Conservation (phyloP, 176 grass and related monocot species). For the Cenchrus purpureus region DNA sequence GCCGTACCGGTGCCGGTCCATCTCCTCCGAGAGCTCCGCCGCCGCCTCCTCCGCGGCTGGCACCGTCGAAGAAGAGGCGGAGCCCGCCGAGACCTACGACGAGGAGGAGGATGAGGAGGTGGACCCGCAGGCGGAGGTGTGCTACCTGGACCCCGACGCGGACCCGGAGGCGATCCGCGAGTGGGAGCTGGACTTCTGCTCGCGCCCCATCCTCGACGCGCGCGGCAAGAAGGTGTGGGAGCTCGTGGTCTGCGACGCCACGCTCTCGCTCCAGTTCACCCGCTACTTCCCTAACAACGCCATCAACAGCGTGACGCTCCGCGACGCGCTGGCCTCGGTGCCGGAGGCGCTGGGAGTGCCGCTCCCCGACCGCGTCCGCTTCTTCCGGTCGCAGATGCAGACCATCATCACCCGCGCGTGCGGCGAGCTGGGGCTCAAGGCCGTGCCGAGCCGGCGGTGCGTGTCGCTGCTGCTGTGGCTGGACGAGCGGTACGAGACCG, state of each 20-base stretch:
- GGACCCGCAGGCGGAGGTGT: constrained; percentile 78
- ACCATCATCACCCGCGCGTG: constrained; percentile 91
- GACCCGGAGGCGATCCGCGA: constrained; percentile 75
- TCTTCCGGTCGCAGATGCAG: constrained; percentile 97
- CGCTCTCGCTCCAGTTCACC: constrained; percentile 96
- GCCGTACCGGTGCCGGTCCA: constrained; percentile 40
- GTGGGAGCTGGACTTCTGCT: constrained; percentile 99
- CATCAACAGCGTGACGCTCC: constrained; percentile 96
- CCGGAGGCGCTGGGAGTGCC: constrained; percentile 61
- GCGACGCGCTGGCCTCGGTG: constrained; percentile 77
- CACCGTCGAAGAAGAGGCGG: constrained; percentile 47
- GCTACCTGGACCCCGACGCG: constrained; percentile 77
- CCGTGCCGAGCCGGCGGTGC: constrained; percentile 87
- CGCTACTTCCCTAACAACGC: constrained; percentile 97
- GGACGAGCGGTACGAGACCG: constrained; percentile 88
- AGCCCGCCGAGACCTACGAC: constrained; percentile 6
- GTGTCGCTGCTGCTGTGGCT: constrained; percentile 83
- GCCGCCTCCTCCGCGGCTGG: constrained; percentile 43
- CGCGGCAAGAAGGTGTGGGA: constrained; percentile 96
- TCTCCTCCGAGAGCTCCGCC: constrained; percentile 53
- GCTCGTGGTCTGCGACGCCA: constrained; percentile 87
- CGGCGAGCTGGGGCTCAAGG: constrained; percentile 84
- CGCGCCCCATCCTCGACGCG: constrained; percentile 81
- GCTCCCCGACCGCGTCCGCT: constrained; percentile 77
- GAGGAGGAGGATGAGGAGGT: constrained; percentile 35